These are phyloP conservation scores for Telfairia occidentalis DNA, from an alignment of 331 rosid species.

Conservation along the genomic window DNA sequence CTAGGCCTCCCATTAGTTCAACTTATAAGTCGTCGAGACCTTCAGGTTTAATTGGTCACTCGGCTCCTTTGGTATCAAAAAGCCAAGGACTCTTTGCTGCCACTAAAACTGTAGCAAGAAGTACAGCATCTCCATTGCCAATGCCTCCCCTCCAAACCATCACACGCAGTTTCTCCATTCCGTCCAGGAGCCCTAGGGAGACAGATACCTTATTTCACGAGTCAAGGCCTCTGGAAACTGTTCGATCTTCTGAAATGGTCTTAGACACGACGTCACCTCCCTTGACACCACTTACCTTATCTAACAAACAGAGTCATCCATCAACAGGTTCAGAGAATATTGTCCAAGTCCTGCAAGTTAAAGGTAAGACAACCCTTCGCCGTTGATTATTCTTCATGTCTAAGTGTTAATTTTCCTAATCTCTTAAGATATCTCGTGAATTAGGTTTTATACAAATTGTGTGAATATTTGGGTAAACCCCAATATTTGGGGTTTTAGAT, in stretches of 20 bases:
- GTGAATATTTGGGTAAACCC: neutral
- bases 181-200: slow-evolving; percentile 52
- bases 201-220: slow-evolving; percentile 25
- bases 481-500: neutral
- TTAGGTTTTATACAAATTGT: neutral
- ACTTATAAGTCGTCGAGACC: slow-evolving; percentile 44
- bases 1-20: slow-evolving; percentile 67
- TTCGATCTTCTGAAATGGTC: slow-evolving; percentile 25
- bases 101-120: slow-evolving; percentile 30
- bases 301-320: slow-evolving; percentile 29
- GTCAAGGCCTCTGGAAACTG: slow-evolving; percentile 34
- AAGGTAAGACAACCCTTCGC: slow-evolving; percentile 40
- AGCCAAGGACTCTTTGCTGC: slow-evolving; percentile 40
- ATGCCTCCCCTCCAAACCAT: slow-evolving; percentile 68
- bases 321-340: slow-evolving; percentile 30
- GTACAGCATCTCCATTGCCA: slow-evolving; percentile 72
- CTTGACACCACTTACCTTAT: slow-evolving; percentile 43
- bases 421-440: neutral
- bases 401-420: neutral
- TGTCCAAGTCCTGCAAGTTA: slow-evolving; percentile 20
- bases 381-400: neutral
- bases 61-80: slow-evolving; percentile 65
- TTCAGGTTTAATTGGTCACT: slow-evolving; percentile 51
- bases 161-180: slow-evolving; percentile 80
- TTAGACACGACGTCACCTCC: slow-evolving; percentile 54